Conservation (phyloP, 345 rosid genomes). For the Erucastrum elatum region DNA sequence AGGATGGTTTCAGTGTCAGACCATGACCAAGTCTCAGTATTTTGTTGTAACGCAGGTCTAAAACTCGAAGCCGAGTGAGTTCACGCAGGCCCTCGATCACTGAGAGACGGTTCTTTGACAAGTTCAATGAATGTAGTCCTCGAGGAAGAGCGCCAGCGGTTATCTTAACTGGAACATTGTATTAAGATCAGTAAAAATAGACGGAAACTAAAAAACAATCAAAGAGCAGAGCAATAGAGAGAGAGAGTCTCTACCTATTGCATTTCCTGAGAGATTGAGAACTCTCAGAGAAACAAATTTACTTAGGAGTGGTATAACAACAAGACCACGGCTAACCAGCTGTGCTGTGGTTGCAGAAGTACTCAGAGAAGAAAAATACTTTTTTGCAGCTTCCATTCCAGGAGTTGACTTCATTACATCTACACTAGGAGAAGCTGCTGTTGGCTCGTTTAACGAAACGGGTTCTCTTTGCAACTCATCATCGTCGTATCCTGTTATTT, state of each 20-base stretch:
- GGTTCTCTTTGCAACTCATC: constrained; percentile 43
- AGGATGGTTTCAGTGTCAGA: constrained; percentile 34
- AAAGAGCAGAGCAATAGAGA: constrained; percentile 16
- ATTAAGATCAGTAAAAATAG: constrained; percentile 17
- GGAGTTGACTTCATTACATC: constrained; percentile 53
- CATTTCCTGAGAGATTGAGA: constrained; percentile 89
- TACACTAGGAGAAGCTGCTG: constrained; percentile 42
- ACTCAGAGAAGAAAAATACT: constrained; percentile 68
- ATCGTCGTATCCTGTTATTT: constrained; percentile 39
- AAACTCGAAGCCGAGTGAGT: constrained; percentile 85
- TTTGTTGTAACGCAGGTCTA: constrained; percentile 89
- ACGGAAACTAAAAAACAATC: background rate
- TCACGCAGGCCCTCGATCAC: constrained; percentile 92
- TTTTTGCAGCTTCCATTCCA: constrained; percentile 75
- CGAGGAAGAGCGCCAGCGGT: constrained; percentile 91
- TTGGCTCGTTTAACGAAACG: constrained; percentile 33
- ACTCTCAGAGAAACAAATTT: constrained; percentile 73
- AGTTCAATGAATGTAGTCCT: constrained; percentile 76
- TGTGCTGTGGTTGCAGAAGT: constrained; percentile 72
- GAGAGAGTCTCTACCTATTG: constrained; percentile 60
- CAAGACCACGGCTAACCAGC: constrained; percentile 72
- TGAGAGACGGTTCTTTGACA: constrained; percentile 79
- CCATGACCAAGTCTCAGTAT: constrained; percentile 92
- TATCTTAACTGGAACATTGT: constrained; percentile 58
- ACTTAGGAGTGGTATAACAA: constrained; percentile 71